Evolutionary conservation across 2,329 filamentous ascomycete species (phyloP), one percentile per base, ranked within the genome.

Genomic region (Cordyceps pruinosa): DNA sequence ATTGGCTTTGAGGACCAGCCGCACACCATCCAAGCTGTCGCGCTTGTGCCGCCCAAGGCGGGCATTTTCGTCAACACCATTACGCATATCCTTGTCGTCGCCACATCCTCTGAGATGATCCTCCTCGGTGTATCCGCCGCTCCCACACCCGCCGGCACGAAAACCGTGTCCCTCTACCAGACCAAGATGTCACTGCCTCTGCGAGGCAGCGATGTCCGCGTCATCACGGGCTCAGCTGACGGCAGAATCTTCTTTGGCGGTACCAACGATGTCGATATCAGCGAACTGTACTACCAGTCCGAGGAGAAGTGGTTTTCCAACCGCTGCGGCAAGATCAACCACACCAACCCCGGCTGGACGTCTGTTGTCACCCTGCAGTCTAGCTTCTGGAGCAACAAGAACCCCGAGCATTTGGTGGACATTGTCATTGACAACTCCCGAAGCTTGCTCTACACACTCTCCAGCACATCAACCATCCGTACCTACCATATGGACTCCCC

Each of bases 271-370:
- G 90, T 90, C 61, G 92, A 97, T 65, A 84, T 99, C 48, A 90
- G 94, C 70, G 94, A 99, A 72, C 82, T 99, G 55, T 92, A 88
- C 64, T 99, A 99, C 69, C 93, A 97, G 72, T 91, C 96, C 67
- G 91, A 97, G 70, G 94, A 99, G 73, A 88, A 89, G 65, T 99
- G 94, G 94, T 99, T 99, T 69, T 87, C 89, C 54, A 91, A 86
- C 70, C 84, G 88, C 62, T 95, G 90, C 69, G 86, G 87, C 59
- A 96, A 92, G 73, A 85, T 93, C 61, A 95, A 95, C 68, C 94
- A 97, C 70, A 93, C 87, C 49, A 87, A 83, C 69, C 85, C 83
- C 4, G 86, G 87, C 34, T 86, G 89, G 77, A 80, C 81, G 57
- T 86, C 83, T 12, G 79, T 88, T 2, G 75, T 90, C 1, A 75